Conservation (phyloP, 352 stramenopile species). For the Globisporangium cystogenes region DNA sequence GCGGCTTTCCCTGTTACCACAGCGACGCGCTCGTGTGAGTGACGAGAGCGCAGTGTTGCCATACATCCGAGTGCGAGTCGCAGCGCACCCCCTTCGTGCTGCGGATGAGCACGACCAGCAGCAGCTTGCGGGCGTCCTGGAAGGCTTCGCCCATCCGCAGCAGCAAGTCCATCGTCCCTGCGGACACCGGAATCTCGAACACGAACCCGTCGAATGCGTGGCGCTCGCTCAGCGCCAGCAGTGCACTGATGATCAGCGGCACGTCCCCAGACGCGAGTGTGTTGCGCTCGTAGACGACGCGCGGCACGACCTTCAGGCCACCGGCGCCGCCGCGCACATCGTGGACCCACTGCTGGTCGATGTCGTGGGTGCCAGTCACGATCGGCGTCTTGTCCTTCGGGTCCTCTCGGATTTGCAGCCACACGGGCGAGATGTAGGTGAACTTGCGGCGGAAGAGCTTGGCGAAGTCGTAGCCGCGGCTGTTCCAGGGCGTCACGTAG, state of each 20-base stretch:
- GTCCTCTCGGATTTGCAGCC: slow-evolving; percentile 72
- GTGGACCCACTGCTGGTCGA: slow-evolving; percentile 51
- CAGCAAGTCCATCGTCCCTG: slow-evolving; percentile 57
- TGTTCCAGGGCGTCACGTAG: slow-evolving; percentile 84
- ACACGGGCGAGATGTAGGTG: slow-evolving; percentile 74
- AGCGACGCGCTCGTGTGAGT: too few relatives aligned
- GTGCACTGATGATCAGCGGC: slow-evolving; percentile 39
- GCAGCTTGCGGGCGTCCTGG: slow-evolving; percentile 33
- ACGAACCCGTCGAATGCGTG: slow-evolving; percentile 67
- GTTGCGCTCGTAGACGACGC: slow-evolving; percentile 79
- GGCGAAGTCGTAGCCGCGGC: slow-evolving; percentile 63
- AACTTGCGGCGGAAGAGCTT: slow-evolving; percentile 71
- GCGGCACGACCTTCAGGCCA: slow-evolving; percentile 53
- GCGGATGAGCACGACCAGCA: slow-evolving; percentile 60
- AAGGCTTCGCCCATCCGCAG: slow-evolving; percentile 48
- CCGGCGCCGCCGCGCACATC: slow-evolving; percentile 29
- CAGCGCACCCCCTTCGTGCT: slow-evolving; percentile 41
- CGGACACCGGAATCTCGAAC: slow-evolving; percentile 69
- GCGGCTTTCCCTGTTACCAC: slow-evolving; percentile 30
- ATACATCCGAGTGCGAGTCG: neutral
- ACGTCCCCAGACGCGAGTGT: slow-evolving; percentile 41
- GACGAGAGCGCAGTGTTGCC: neutral
- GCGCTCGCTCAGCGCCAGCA: slow-evolving; percentile 33
- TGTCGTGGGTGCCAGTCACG: slow-evolving; percentile 67
- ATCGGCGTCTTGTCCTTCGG: slow-evolving; percentile 29